Evolutionary conservation across 305 asterid species (phyloP).

Genomic region (Lippia alba): DNA sequence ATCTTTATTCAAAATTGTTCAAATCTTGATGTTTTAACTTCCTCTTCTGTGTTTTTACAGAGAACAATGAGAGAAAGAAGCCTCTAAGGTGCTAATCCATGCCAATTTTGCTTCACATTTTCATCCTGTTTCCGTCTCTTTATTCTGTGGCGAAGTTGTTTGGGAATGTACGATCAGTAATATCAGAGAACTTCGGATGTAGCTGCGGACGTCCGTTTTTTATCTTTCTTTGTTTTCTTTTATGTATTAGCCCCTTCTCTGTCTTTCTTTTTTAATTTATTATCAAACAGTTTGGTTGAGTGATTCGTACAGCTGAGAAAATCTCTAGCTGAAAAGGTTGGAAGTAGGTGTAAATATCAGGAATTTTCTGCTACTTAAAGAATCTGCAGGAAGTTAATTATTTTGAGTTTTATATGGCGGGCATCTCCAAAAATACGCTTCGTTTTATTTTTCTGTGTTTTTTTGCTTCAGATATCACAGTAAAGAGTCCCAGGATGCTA

Average conservation of each 20-base stretch:
- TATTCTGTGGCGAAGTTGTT: background rate
- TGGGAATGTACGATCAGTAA: conserved; percentile 15
- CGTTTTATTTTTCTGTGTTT: background rate
- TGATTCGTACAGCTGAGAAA: conserved; percentile 27
- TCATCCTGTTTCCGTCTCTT: background rate
- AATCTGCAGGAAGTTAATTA: conserved; percentile 1
- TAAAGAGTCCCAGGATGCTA: too few relatives aligned
- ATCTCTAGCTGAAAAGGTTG: conserved; percentile 23
- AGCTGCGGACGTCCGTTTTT: background rate
- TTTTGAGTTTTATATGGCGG: background rate
- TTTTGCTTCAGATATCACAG: background rate
- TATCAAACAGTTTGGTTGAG: conserved; percentile 4
- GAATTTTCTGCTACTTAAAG: conserved; percentile 19
- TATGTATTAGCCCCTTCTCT: background rate
- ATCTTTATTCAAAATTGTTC: conserved; percentile 24
- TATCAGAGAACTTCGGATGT: background rate
- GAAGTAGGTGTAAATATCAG: conserved; percentile 33
- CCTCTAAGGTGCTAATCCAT: conserved; percentile 19
- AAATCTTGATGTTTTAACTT: conserved; percentile 43
- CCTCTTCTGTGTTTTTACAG: conserved; percentile 22
- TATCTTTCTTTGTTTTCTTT: background rate
- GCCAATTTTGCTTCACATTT: conserved; percentile 30
- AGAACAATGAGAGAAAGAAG: conserved; percentile 30
- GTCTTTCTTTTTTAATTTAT: background rate
- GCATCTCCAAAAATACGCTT: background rate